Conservation (phyloP, 768 basidiomycete genomes). For the Lactarius quietus region DNA sequence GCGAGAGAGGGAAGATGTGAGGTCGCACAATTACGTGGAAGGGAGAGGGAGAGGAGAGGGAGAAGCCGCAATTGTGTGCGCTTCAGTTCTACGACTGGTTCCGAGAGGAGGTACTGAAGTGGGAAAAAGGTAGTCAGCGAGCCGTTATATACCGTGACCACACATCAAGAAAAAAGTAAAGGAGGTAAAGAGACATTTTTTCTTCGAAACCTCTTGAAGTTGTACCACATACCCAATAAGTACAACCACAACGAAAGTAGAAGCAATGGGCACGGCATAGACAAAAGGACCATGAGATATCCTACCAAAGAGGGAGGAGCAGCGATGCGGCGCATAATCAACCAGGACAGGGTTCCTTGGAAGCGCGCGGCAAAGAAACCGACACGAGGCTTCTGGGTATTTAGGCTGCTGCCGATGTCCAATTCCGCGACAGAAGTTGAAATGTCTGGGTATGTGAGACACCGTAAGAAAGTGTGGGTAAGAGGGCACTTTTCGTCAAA, state of each 20-base stretch:
- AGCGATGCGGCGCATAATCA: neutral
- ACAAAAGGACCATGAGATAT: neutral
- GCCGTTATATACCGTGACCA: neutral
- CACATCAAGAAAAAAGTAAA: neutral
- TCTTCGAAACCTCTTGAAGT: neutral
- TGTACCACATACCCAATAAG: neutral
- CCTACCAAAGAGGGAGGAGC: neutral
- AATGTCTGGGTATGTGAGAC: neutral
- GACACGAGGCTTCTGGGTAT: neutral
- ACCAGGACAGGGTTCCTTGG: neutral
- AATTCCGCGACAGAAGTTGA: neutral
- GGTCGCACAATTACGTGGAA: conserved; percentile 12
- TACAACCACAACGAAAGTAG: neutral
- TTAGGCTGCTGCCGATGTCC: neutral
- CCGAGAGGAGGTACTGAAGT: conserved; percentile 24
- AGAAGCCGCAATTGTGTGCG: conserved; percentile 29
- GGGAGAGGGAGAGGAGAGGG: conserved; percentile 23
- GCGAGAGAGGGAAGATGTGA: conserved; percentile 32
- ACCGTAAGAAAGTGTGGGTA: neutral
- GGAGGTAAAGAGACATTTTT: neutral
- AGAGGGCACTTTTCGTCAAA: neutral
- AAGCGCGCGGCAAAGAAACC: neutral
- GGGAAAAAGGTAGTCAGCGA: neutral
- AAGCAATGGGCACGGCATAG: neutral
- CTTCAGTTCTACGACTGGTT: conserved; percentile 30